Base-by-base conservation (phyloP, 2,329 filamentous ascomycete genomes). In the Ophiosphaerella narmari region DNA sequence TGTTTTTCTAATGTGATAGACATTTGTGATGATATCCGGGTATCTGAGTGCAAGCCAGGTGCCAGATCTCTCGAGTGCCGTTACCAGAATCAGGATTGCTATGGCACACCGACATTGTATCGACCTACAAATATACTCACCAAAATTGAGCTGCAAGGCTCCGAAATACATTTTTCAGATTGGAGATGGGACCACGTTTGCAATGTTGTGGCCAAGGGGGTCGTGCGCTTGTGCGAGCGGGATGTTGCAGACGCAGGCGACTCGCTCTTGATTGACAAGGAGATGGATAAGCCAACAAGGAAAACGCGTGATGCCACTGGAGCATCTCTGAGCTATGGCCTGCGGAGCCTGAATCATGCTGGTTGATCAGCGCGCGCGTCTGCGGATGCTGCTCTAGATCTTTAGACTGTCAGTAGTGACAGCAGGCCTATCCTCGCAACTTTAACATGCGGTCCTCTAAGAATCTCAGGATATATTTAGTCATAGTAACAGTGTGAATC, bases 131-230 rank as follows among this genome's bases (percentile, higher is more conserved):
- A 52, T 51, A 55, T 34, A 23, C 33, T 34, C 33, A 13, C 24
- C 13, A 36, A 24, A 31, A n/a, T 57, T 23, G 40, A 16, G 52
- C 48, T 51, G 59, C 49, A 60, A 39, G 42, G 16, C 41, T 37
- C 59, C 58, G 58, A 50, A 46, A 47, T 53, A 38, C 34, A 46
- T 14, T 42, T 48, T 42, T 16, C 32, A 12, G 24, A 42, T 21
- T 57, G 49, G 55, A 57, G 46, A 57, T 55, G 51, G 53, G 48
- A 58, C 65, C 68, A 71, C 67, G 69, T 72, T 72, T 72, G 67
- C 61, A 55, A 51, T 38, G 45, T 51, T 46, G 59, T 39, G 50
- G 57, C 56, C 44, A 59, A 54, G 39, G 52, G 51, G 66, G 52
- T 60, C 63, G 66, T 69, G 66, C 66, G 58, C 50, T 60, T 66